A percentile compares a stretch with the other conserved stretches of the same genome.
Evolutionary conservation across 345 rosid genomes (phyloP).

Genomic region (Moringa oleifera): DNA sequence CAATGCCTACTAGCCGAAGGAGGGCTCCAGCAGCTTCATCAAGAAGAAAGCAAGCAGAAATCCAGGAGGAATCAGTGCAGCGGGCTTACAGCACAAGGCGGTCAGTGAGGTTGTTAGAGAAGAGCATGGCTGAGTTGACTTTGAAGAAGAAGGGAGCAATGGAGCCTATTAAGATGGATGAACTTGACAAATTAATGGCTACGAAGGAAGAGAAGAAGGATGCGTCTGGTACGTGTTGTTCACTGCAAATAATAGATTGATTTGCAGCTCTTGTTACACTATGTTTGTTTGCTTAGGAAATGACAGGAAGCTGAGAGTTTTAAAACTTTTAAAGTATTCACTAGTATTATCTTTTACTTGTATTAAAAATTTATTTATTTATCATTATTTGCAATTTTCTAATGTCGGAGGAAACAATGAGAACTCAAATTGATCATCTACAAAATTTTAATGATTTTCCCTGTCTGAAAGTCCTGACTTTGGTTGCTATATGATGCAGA

Average conservation of each 20-base stretch:
- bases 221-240: conserved; percentile 31
- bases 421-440: no score
- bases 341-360: no score
- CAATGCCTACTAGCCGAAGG: conserved; percentile 27
- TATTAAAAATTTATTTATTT: no score
- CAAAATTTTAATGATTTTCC: no score
- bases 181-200: conserved; percentile 15
- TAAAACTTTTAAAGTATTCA: no score
- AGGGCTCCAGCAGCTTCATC: conserved; percentile 34
- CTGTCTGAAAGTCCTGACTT: no score
- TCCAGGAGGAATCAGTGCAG: conserved; percentile 32
- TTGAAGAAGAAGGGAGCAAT: conserved; percentile 35
- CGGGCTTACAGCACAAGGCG: conserved; percentile 56
- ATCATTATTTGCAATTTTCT: background rate
- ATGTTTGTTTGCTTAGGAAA: no score
- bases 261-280: no score
- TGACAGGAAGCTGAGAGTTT: no score
- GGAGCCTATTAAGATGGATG: conserved; percentile 20
- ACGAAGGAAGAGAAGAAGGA: conserved; percentile 18
- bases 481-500: conserved; percentile 14
- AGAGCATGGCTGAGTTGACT: conserved; percentile 44
- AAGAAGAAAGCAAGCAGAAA: conserved; percentile 11
- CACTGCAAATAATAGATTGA: no score
- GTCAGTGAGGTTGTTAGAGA: conserved; percentile 63
- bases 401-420: no score